Conservation (phyloP, 2,329 filamentous ascomycete species). For the Aspergillus arachidicola region DNA sequence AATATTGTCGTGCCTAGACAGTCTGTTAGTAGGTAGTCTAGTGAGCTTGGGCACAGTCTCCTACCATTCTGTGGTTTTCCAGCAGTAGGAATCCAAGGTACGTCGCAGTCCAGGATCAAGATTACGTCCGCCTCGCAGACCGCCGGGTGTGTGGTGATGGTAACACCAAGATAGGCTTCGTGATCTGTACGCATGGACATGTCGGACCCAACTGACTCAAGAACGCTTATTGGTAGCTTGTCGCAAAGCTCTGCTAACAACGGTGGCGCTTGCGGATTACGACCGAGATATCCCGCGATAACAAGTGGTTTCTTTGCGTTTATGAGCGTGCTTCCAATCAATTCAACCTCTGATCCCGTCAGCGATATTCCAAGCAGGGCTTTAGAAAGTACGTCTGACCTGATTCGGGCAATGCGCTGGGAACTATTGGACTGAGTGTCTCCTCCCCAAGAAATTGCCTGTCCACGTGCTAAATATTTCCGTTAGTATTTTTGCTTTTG, state of each 20-base stretch:
- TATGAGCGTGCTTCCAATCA: slow-evolving; percentile 44
- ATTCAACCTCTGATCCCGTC: slow-evolving; percentile 28
- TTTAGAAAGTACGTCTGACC: not conserved
- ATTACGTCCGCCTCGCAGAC: slow-evolving; percentile 80
- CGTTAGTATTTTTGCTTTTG: not conserved
- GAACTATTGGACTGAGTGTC: not conserved
- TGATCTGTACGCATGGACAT: slow-evolving; percentile 52
- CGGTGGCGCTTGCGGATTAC: slow-evolving; percentile 46
- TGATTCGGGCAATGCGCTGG: slow-evolving; percentile 8
- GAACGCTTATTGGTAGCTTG: slow-evolving; percentile 26
- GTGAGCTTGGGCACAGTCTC: not conserved
- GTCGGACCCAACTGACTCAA: slow-evolving; percentile 50
- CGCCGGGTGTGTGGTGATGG: slow-evolving; percentile 69
- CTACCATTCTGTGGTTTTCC: not conserved
- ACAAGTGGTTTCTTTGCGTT: slow-evolving; percentile 50
- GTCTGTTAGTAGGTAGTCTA: not conserved
- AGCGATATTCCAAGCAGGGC: not conserved
- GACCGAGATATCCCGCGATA: slow-evolving; percentile 52
- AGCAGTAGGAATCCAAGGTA: slow-evolving; percentile 74
- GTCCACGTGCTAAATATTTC: not conserved
- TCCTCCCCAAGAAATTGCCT: not conserved
- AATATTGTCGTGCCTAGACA: slow-evolving; percentile 53
- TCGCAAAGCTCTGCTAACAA: not conserved
- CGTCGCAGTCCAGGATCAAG: slow-evolving; percentile 80
- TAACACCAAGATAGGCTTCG: slow-evolving; percentile 44